Conservation (phyloP, 164 flowering plant species). For the Tinospora cordifolia region DNA sequence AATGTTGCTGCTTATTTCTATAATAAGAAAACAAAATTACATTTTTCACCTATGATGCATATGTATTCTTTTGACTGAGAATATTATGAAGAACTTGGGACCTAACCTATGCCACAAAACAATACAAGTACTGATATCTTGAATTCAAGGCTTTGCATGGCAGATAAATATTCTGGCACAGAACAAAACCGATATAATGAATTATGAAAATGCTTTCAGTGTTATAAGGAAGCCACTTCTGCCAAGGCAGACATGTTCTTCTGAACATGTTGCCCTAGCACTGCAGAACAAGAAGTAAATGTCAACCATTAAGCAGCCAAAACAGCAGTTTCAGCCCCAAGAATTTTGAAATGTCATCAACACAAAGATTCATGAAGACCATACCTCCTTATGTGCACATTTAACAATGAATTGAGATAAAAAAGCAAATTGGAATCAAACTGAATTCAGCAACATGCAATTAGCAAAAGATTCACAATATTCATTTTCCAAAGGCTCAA, state of each 20-base stretch:
- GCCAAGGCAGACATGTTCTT: neutral
- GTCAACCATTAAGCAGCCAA: neutral
- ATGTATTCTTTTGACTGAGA: neutral
- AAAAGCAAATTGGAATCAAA: too few species aligned
- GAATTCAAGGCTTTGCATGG: neutral
- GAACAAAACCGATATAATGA: neutral
- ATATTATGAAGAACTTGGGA: neutral
- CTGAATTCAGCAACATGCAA: too few species aligned
- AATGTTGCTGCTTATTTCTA: neutral
- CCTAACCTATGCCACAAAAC: neutral
- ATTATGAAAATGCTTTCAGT: neutral
- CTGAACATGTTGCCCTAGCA: neutral
- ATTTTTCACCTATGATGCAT: neutral
- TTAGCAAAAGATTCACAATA: too few species aligned
- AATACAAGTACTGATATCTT: neutral
- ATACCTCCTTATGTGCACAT: too few species aligned
- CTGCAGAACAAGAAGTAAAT: neutral
- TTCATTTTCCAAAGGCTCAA: too few species aligned
- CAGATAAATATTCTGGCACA: neutral
- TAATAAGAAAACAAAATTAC: neutral
- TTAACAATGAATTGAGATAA: too few species aligned
- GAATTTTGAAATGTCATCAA: neutral
- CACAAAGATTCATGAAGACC: neutral
- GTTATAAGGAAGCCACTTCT: neutral
- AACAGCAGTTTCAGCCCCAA: neutral